Evolutionary conservation across 2,329 filamentous ascomycete genomes (phyloP).

Genomic region (Sporothrix brasiliensis): DNA sequence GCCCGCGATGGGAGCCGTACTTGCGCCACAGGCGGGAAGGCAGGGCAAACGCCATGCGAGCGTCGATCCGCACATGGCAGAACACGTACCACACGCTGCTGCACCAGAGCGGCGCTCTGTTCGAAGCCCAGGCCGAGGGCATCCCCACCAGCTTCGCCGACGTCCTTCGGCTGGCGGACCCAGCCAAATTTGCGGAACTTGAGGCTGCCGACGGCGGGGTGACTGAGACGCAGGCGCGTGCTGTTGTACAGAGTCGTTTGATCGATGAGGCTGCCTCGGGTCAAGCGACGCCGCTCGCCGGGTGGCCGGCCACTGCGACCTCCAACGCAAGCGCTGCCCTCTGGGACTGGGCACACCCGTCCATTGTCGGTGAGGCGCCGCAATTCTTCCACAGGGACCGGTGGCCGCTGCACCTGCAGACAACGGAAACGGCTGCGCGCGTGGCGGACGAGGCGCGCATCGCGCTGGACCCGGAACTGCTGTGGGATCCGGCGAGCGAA

Average conservation of each 20-base stretch:
- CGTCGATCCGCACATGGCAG: conserved; percentile 29
- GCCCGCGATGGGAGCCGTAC: conserved; percentile 19
- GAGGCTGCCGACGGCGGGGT: conserved; percentile 27
- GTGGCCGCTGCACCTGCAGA: conserved; percentile 53
- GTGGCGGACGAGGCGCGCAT: not conserved
- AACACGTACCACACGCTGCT: conserved; percentile 27
- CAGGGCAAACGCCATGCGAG: not conserved
- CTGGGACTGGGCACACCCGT: conserved; percentile 45
- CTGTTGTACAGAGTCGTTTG: conserved; percentile 46
- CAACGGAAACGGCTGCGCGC: conserved; percentile 38
- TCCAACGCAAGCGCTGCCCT: conserved; percentile 35
- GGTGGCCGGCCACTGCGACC: conserved; percentile 38
- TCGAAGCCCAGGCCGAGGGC: not conserved
- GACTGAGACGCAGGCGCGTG: conserved; percentile 36
- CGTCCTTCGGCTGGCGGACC: conserved; percentile 44
- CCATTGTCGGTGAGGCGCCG: conserved; percentile 37
- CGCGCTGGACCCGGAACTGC: conserved; percentile 34
- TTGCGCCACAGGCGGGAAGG: conserved; percentile 1
- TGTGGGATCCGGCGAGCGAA: conserved; percentile 40
- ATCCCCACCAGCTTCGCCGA: conserved; percentile 38
- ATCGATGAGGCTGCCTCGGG: conserved; percentile 51
- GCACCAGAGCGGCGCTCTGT: not conserved
- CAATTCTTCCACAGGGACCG: conserved; percentile 52
- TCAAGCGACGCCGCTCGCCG: conserved; percentile 46
- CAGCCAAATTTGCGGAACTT: conserved; percentile 30